Percentiles rank a stretch among this genome's conserved stretches.
These are phyloP conservation scores for Pyrenophora graminea DNA, from an alignment of 2,329 filamentous ascomycete species.

Conservation along the genomic window DNA sequence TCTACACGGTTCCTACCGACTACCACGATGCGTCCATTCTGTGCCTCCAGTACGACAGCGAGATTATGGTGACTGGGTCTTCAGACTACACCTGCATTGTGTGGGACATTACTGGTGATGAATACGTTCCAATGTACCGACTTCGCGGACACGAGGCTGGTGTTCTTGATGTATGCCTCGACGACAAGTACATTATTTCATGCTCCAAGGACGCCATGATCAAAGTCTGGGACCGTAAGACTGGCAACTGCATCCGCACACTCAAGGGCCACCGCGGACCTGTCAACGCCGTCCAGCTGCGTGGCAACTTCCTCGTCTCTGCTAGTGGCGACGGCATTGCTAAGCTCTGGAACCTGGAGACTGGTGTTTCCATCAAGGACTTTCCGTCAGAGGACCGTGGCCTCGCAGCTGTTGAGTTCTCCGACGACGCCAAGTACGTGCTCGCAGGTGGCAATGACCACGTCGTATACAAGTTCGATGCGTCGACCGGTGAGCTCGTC, in stretches of 20 bases:
- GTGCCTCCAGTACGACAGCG: constrained; percentile 90
- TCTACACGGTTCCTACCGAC: constrained; percentile 52
- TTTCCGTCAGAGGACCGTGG: constrained; percentile 90
- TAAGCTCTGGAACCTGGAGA: constrained; percentile 93
- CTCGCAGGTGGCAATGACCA: constrained; percentile 95
- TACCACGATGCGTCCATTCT: constrained; percentile 93
- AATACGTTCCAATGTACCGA: constrained; percentile 68
- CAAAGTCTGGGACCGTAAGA: constrained; percentile 89
- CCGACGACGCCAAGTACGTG: constrained; percentile 89
- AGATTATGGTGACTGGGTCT: constrained; percentile 92
- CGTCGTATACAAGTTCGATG: constrained; percentile 94
- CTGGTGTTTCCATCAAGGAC: constrained; percentile 85
- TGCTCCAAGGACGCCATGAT: constrained; percentile 96
- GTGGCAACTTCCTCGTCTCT: constrained; percentile 88
- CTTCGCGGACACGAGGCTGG: constrained; percentile 81
- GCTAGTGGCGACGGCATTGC: constrained; percentile 92
- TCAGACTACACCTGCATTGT: constrained; percentile 91
- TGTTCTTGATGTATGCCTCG: constrained; percentile 91
- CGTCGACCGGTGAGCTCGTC: constrained; percentile 82
- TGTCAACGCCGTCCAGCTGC: constrained; percentile 94
- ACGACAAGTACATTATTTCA: constrained; percentile 89
- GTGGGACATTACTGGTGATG: constrained; percentile 80
- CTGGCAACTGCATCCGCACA: constrained; percentile 74
- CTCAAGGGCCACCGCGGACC: constrained; percentile 86
- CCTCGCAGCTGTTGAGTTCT: constrained; percentile 93